Evolutionary conservation across 192 early-diverging fungal species (phyloP).

Genomic region (Entophlyctis helioformis): DNA sequence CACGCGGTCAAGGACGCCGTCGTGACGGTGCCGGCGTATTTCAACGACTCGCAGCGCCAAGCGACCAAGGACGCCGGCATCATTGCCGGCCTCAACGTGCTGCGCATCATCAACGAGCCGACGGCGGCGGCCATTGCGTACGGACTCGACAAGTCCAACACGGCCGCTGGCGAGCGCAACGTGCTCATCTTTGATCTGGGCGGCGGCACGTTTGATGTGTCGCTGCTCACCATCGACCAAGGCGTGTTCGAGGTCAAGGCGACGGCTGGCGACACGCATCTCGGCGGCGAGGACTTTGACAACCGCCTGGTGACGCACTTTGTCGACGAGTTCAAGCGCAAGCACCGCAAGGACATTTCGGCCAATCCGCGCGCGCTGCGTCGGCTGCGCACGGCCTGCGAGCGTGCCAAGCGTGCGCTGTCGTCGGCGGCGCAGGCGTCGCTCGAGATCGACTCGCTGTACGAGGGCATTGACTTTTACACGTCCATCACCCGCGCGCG

Average conservation of each 20-base stretch:
- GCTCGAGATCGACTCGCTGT: constrained; percentile 82
- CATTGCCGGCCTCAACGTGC: constrained; percentile 84
- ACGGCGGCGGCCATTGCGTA: constrained; percentile 97
- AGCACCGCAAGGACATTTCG: constrained; percentile 90
- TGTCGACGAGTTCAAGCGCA: constrained; percentile 89
- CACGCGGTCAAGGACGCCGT: constrained; percentile 71
- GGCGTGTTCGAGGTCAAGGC: constrained; percentile 91
- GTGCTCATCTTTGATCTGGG: constrained; percentile 83
- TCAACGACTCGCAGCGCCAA: constrained; percentile 92
- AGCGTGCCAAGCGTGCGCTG: constrained; percentile 84
- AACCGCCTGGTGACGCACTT: constrained; percentile 92
- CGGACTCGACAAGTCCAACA: constrained; percentile 89
- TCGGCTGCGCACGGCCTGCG: constrained; percentile 91
- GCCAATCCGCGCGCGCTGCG: constrained; percentile 80
- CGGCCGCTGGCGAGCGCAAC: constrained; percentile 65
- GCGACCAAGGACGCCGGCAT: constrained; percentile 92
- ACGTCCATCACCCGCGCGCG: constrained; percentile 82
- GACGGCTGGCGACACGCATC: constrained; percentile 87
- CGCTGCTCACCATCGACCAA: constrained; percentile 89
- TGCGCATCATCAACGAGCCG: constrained; percentile 95
- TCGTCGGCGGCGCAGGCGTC: constrained; percentile 72
- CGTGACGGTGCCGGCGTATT: constrained; percentile 86
- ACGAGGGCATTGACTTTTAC: constrained; percentile 86
- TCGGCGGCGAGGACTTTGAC: no score
- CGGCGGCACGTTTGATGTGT: constrained; percentile 94